These are phyloP conservation scores for Pichia sorboxylosa DNA, from an alignment of 1,139 yeast genomes.

Conservation along the genomic window DNA sequence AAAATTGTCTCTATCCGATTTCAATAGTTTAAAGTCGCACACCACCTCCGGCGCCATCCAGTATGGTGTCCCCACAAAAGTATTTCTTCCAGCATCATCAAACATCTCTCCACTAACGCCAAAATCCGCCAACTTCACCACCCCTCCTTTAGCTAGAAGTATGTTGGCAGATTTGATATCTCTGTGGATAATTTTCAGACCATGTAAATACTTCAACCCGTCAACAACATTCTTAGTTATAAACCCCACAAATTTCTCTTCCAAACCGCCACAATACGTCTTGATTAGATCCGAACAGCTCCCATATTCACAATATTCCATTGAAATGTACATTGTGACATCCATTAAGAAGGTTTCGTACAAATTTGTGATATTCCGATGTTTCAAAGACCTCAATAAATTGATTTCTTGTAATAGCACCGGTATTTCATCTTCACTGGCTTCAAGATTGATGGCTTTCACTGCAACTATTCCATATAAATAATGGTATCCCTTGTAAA, in stretches of 20 bases:
- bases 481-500: constrained; percentile 43
- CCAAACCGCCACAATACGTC: constrained; percentile 34
- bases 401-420: constrained; percentile 64
- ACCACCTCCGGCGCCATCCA: constrained; percentile 95
- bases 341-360: constrained; percentile 51
- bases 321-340: constrained; percentile 70
- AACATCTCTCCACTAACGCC: constrained; percentile 78
- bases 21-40: constrained; percentile 10
- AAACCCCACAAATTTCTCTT: constrained; percentile 47
- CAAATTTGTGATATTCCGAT: constrained; percentile 57
- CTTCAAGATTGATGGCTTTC: constrained; percentile 68
- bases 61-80: constrained; percentile 83
- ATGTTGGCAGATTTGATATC: constrained; percentile 49
- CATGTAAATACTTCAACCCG: constrained; percentile 37
- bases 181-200: constrained; percentile 34
- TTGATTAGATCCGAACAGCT: constrained; percentile 68
- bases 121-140: constrained; percentile 38
- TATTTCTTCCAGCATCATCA: constrained; percentile 47
- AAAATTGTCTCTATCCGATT: constrained; percentile 4
- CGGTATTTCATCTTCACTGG: constrained; percentile 59
- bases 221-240: constrained; percentile 47
- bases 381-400: constrained; percentile 51
- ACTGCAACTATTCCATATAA: constrained; percentile 45
- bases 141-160: constrained; percentile 34
- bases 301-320: constrained; percentile 93